A percentile compares a stretch with the other conserved stretches of the same genome.
phyloP scores from a whole-genome alignment of 768 basidiomycete species.

The Hygrocybe punicea region DNA sequence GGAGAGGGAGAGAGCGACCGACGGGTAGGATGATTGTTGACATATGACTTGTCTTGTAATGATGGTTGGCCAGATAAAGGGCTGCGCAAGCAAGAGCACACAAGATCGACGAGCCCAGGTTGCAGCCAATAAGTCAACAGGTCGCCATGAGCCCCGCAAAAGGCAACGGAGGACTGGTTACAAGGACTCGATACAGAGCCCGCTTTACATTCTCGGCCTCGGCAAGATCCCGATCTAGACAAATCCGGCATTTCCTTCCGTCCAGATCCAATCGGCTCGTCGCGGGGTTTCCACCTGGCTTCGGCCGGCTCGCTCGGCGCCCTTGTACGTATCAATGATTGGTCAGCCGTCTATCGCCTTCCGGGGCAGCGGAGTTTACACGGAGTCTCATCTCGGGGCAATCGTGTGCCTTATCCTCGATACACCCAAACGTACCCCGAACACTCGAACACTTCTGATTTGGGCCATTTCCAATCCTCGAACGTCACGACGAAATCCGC shows the following conservation, averaged over 20 bases:
- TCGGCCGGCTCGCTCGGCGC: background rate
- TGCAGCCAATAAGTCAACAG: background rate
- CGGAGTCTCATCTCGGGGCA: no score
- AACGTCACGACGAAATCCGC: slow-evolving; percentile 25
- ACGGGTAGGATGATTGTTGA: slow-evolving; percentile 42
- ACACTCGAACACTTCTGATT: background rate
- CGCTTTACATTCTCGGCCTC: background rate
- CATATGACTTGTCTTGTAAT: slow-evolving; percentile 39
- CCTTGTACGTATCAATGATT: background rate
- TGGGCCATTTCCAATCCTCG: background rate
- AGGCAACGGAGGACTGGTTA: background rate
- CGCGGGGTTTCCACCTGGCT: background rate
- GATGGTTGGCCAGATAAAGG: background rate
- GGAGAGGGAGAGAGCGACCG: slow-evolving; percentile 11
- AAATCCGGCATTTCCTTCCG: background rate
- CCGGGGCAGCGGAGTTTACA: background rate
- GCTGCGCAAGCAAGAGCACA: background rate
- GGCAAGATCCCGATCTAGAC: slow-evolving; percentile 8
- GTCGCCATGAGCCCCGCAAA: background rate
- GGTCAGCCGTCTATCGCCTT: background rate
- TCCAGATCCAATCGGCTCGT: background rate
- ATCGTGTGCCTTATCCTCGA: no score
- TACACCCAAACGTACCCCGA: no score
- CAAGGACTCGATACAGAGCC: background rate
- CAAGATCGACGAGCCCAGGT: background rate